Percentiles rank a stretch among this genome's conserved stretches.
phyloP scores from a whole-genome alignment of 2,329 filamentous ascomycete species.

The Pseudogymnoascus verrucosus region DNA sequence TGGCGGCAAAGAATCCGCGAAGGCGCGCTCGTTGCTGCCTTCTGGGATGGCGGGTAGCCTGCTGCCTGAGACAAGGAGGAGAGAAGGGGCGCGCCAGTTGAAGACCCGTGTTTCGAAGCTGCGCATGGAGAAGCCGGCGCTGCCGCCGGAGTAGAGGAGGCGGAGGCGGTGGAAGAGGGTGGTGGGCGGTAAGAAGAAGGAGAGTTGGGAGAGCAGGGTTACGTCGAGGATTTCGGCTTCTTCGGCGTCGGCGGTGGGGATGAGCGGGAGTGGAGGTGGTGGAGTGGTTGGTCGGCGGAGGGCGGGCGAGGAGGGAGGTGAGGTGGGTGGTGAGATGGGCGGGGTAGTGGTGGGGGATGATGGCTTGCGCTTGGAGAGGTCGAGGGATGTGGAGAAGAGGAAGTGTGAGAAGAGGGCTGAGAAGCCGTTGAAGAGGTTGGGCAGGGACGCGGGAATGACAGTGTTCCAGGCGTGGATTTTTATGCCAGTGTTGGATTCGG shows the following conservation, averaged over 20 bases:
- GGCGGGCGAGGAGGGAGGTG: conserved; percentile 11
- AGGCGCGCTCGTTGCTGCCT: conserved; percentile 46
- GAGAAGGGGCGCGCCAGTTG: conserved; percentile 68
- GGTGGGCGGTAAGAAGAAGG: conserved; percentile 60
- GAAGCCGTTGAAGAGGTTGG: conserved; percentile 60
- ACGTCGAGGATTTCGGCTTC: conserved; percentile 56
- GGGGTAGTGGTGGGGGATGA: conserved; percentile 15
- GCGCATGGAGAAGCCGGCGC: conserved; percentile 69
- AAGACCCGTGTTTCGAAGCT: conserved; percentile 68
- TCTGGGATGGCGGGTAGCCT: conserved; percentile 43
- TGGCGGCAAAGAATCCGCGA: conserved; percentile 55
- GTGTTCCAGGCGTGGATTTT: conserved; percentile 53
- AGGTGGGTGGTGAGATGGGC: conserved; percentile 31
- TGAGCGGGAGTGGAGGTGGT: conserved; percentile 15
- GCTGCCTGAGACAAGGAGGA: conserved; percentile 61
- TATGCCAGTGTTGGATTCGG: conserved; percentile 56
- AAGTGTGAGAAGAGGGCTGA: conserved; percentile 67
- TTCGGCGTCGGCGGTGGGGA: conserved; percentile 39
- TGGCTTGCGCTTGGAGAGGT: conserved; percentile 41
- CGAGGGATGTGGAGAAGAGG: conserved; percentile 63
- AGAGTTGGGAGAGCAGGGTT: conserved; percentile 60
- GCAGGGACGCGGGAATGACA: conserved; percentile 51
- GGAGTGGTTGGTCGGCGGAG: conserved; percentile 29
- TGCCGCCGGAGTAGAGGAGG: conserved; percentile 60
- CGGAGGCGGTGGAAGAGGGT: conserved; percentile 59